phyloP scores from a whole-genome alignment of 2,329 filamentous ascomycete genomes.

The Trichoderma polysporum region DNA sequence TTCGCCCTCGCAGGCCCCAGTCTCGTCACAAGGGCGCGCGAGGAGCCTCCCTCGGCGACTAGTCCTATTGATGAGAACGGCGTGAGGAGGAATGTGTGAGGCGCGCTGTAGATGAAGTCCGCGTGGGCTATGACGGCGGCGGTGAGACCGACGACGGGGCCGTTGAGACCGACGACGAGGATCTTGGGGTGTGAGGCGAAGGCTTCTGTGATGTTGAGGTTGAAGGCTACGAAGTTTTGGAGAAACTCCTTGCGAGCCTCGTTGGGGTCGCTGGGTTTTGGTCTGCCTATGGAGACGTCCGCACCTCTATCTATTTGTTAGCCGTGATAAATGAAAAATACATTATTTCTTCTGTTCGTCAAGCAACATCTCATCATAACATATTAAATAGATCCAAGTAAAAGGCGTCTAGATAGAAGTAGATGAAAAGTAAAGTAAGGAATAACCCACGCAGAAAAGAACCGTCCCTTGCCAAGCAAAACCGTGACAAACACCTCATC shows the following conservation, averaged over 20 bases:
- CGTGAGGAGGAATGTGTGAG: slow-evolving; percentile 80
- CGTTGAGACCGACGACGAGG: slow-evolving; percentile 87
- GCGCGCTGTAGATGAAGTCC: slow-evolving; percentile 88
- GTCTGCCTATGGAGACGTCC: slow-evolving; percentile 63
- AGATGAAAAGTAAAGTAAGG: not conserved
- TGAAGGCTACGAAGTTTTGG: slow-evolving; percentile 73
- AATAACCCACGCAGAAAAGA: slow-evolving; percentile 79
- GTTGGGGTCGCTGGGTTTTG: slow-evolving; percentile 38
- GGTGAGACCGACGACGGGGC: slow-evolving; percentile 83
- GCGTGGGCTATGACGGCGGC: slow-evolving; percentile 80
- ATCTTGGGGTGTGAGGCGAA: slow-evolving; percentile 96
- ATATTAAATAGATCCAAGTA: not conserved
- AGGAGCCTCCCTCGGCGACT: slow-evolving; percentile 84
- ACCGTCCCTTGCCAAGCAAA: slow-evolving; percentile 76
- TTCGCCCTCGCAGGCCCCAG: slow-evolving; percentile 81
- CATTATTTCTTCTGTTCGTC: not conserved
- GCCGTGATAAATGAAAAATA: not conserved
- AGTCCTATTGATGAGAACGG: slow-evolving; percentile 89
- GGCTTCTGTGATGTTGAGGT: slow-evolving; percentile 83
- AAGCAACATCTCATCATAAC: not conserved
- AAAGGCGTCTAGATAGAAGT: not conserved
- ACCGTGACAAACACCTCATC: slow-evolving; percentile 85
- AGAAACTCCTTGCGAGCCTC: slow-evolving; percentile 58
- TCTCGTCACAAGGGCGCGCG: slow-evolving; percentile 72
- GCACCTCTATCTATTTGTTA: slow-evolving; percentile 60